These are phyloP conservation scores for Tulasnella calospora DNA, from an alignment of 768 basidiomycete species.

Conservation along the genomic window DNA sequence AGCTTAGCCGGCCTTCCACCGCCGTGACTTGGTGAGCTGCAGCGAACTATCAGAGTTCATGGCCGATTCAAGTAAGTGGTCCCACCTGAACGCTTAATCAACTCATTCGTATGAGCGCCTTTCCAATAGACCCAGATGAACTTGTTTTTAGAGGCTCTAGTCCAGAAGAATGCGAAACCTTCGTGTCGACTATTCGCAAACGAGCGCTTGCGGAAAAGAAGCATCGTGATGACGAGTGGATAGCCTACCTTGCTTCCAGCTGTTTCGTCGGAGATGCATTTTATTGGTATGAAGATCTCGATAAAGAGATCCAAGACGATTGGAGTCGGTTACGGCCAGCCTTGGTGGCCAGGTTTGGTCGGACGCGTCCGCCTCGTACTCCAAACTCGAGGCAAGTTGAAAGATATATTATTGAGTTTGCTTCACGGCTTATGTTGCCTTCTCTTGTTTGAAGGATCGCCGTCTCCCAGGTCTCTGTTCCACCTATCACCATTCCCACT, in stretches of 20 bases:
- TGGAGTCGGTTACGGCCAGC: slow-evolving; percentile 1
- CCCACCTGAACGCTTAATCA: not conserved
- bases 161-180: not conserved
- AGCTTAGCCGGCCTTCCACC: too few relatives aligned
- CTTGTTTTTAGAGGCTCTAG: not conserved
- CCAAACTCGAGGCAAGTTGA: too few relatives aligned
- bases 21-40: too few relatives aligned
- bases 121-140: not conserved
- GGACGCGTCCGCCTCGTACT: not conserved
- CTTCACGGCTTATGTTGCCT: too few relatives aligned
- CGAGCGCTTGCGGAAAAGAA: not conserved
- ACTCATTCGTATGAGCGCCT: not conserved
- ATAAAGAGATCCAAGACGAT: not conserved
- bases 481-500: not conserved
- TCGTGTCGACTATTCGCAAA: not conserved
- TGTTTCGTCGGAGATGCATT: not conserved
- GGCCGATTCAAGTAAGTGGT: not conserved
- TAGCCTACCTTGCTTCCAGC: not conserved
- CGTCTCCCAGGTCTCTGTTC: not conserved
- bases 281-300: not conserved
- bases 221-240: slow-evolving; percentile 7
- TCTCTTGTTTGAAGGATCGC: too few relatives aligned
- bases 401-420: too few relatives aligned
- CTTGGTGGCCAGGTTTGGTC: not conserved
- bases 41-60: not conserved